Conservation (phyloP, 2,329 filamentous ascomycete genomes). For the Fusarium phyllophilum region DNA sequence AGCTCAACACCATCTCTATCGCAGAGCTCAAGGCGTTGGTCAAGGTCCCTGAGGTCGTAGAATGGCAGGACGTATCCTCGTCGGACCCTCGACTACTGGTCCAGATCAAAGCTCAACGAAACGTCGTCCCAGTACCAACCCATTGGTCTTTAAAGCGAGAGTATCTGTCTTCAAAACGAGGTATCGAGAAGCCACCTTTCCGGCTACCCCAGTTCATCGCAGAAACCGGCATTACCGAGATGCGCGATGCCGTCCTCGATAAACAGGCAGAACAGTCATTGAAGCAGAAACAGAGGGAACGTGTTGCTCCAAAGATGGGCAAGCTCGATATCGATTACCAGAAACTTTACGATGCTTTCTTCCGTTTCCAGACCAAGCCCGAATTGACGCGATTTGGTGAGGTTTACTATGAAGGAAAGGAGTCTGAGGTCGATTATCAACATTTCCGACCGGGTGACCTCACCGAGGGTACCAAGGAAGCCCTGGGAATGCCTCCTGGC, state of each 20-base stretch:
- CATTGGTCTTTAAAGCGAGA: constrained; percentile 98
- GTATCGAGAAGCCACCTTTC: constrained; percentile 95
- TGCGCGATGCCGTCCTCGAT: constrained; percentile 95
- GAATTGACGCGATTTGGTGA: constrained; percentile 94
- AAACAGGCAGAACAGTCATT: constrained; percentile 92
- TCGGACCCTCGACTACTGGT: constrained; percentile 89
- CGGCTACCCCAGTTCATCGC: constrained; percentile 95
- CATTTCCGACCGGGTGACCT: constrained; percentile 91
- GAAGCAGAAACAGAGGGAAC: constrained; percentile 95
- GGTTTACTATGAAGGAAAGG: constrained; percentile 99
- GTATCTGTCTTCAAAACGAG: constrained; percentile 95
- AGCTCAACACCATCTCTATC: constrained; percentile 90
- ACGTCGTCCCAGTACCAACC: constrained; percentile 91
- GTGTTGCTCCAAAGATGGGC: constrained; percentile 95
- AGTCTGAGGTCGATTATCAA: constrained; percentile 93
- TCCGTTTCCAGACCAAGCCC: constrained; percentile 96
- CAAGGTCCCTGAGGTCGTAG: constrained; percentile 89
- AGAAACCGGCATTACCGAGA: constrained; percentile 96
- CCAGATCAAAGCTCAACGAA: constrained; percentile 93
- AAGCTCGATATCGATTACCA: constrained; percentile 99
- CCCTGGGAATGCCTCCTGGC: constrained; percentile 90
- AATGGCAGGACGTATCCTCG: constrained; percentile 96
- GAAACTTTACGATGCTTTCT: constrained; percentile 98
- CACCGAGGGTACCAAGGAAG: constrained; percentile 89
- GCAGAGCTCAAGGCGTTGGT: constrained; percentile 95